Percentiles rank a stretch among this genome's conserved stretches.
Conservation (phyloP, 1,284 basidiomycete genomes). For the Sanguinoderma infundibulare region DNA sequence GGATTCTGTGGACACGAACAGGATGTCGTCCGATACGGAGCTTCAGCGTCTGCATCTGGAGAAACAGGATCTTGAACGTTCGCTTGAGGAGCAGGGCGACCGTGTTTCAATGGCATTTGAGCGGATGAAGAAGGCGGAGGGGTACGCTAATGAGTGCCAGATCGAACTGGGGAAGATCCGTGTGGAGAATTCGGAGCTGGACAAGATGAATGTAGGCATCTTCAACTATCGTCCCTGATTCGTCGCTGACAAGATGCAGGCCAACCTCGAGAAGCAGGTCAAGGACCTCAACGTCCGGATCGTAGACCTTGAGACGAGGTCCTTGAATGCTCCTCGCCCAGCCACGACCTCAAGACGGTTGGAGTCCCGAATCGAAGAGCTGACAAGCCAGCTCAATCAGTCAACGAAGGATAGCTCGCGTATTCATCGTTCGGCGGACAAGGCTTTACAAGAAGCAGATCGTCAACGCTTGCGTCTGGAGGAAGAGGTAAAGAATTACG, state of each 20-base stretch:
- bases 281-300: conserved; percentile 83
- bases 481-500: conserved; percentile 64
- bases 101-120: conserved; percentile 74
- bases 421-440: conserved; percentile 55
- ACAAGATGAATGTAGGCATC: conserved; percentile 71
- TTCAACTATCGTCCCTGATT: conserved; percentile 5
- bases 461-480: conserved; percentile 63
- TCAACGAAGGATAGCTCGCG: conserved; percentile 53
- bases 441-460: conserved; percentile 64
- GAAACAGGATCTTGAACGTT: conserved; percentile 82
- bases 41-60: conserved; percentile 75
- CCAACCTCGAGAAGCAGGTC: conserved; percentile 80
- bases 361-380: conserved; percentile 74
- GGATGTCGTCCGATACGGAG: conserved; percentile 74
- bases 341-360: conserved; percentile 55
- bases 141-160: conserved; percentile 75
- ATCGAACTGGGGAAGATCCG: conserved; percentile 75
- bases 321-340: conserved; percentile 68
- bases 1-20: conserved; percentile 72
- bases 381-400: conserved; percentile 64
- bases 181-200: conserved; percentile 79
- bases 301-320: conserved; percentile 81
- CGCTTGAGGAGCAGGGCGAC: conserved; percentile 79
- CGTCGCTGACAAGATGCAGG: conserved; percentile 47
- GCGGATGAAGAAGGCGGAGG: conserved; percentile 81